Base-by-base conservation (phyloP, 73 alveolate genomes). In the Tetrahymena borealis region DNA sequence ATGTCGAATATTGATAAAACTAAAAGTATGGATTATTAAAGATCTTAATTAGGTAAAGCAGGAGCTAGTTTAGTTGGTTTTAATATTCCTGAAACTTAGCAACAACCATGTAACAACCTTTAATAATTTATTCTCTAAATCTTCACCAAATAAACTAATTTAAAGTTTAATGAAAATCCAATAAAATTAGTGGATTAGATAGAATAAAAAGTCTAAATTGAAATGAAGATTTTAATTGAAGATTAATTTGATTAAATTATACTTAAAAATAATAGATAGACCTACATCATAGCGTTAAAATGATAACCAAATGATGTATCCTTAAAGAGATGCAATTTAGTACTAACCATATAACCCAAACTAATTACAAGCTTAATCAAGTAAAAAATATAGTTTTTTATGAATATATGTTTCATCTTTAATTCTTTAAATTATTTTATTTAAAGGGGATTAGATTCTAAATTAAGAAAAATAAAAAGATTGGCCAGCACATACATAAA, bases 1-100 rank as follows among this genome's bases (percentile, higher is more conserved):
- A 41, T 85, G 33, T 91, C 90, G 40, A 93, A 93, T 40, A 90
- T 93, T 8, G 95, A 93, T 40, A 78, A 92, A 79, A n/a, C 78
- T 31, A 93, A 60, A 60, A 28, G 37, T 24, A 18, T 1, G 6
- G 85, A 60, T 60, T 60, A 2, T 15, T 24, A 60, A 0, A 60
- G 28, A 60, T 60, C 85, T 18, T 60, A 60, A 20, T 9, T 60
- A 7, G 28, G 85, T 9, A 60, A 60, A 60, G 85, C 85, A 5
- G 85, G 85, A 60, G 85, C 85, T 24, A 60, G 85, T 16, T 60
- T 60, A 60, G 85, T 60, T 13, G 35, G 85, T n/a, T 60, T 60
- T 18, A 60, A 20, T 15, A 60, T 15, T 60, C 85, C 85, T 60
- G n/a, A n/a, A n/a, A n/a, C n/a, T n/a, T n/a, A n/a, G n/a, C n/a